Conservation (phyloP, 176 grass and related monocot species). For the Cymbopogon citratus region DNA sequence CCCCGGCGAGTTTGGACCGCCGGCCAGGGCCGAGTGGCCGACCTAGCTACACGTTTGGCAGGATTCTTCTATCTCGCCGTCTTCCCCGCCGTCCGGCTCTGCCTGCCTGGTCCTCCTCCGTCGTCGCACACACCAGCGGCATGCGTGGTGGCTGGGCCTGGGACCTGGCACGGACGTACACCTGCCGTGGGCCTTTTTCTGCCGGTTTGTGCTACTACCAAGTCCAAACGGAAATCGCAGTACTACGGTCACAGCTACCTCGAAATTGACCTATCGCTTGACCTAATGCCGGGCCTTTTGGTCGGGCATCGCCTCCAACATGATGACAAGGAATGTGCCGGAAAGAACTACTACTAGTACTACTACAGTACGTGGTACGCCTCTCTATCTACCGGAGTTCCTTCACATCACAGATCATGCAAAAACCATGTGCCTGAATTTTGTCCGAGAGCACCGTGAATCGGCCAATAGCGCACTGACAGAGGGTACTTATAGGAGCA, state of each 20-base stretch:
- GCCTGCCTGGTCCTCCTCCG: neutral
- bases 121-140: no score
- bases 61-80: neutral
- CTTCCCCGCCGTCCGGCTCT: neutral
- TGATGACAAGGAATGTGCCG: neutral
- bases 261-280: no score
- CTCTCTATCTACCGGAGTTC: neutral
- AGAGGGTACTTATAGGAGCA: neutral
- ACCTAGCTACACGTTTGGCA: neutral
- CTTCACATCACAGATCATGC: neutral
- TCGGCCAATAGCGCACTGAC: neutral
- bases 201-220: neutral
- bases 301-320: no score
- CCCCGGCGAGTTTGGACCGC: neutral
- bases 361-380: neutral
- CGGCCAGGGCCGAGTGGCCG: no score
- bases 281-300: no score
- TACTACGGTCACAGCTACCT: neutral
- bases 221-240: neutral
- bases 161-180: neutral
- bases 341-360: neutral
- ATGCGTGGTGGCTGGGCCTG: no score
- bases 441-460: neutral
- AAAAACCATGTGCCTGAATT: neutral
- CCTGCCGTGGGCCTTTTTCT: neutral